Evolutionary conservation across 441 rosid genomes (phyloP).

Genomic region (Jatropha podagrica): DNA sequence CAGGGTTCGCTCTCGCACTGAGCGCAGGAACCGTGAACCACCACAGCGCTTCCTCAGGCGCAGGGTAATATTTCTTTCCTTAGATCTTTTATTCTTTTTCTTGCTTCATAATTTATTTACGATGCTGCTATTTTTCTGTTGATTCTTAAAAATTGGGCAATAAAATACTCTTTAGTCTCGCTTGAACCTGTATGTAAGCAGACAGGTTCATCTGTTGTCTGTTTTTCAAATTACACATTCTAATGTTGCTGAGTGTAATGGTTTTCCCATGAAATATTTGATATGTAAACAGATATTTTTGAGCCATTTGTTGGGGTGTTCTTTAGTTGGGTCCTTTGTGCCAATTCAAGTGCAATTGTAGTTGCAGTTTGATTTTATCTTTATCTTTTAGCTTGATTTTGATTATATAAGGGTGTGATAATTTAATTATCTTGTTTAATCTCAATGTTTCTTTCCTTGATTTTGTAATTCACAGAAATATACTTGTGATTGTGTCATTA

Average conservation of each 20-base stretch:
- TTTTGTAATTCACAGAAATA: not conserved
- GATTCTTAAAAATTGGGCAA: too few species aligned
- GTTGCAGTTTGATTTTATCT: not conserved
- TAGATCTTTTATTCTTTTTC: not conserved
- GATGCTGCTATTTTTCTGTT: not conserved
- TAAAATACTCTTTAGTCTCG: too few species aligned
- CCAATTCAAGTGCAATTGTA: not conserved
- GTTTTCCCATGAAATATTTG: too few species aligned
- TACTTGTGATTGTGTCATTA: too few species aligned
- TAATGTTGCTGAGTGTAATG: too few species aligned
- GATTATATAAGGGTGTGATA: not conserved
- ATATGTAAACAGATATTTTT: too few species aligned
- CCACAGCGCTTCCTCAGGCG: slow-evolving; percentile 85
- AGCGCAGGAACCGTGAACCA: slow-evolving; percentile 83
- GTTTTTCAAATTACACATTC: too few species aligned
- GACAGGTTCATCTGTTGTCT: too few species aligned
- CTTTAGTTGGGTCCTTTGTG: not conserved
- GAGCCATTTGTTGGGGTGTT: too few species aligned
- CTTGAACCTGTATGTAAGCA: too few species aligned
- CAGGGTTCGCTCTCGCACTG: slow-evolving; percentile 75
- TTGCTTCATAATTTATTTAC: not conserved
- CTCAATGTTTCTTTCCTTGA: not conserved
- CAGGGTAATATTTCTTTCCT: slow-evolving; percentile 46
- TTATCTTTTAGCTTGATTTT: not conserved
- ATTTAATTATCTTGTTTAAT: not conserved